Conservation (phyloP, 176 grass and related monocot genomes). For the Tillandsia fasciculata region DNA sequence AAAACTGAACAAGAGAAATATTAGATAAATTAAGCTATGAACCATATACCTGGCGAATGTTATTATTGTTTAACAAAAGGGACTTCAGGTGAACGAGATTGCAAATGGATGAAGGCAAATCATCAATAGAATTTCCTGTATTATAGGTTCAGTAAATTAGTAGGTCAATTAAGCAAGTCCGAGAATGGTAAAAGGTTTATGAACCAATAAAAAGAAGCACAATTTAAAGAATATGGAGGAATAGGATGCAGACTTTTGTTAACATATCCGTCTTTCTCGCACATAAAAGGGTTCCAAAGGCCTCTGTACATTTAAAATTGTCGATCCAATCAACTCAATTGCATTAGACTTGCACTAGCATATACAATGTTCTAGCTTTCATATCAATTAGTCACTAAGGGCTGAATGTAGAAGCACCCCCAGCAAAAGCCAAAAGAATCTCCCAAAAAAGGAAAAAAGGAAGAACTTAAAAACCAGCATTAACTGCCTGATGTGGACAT, state of each 20-base stretch:
- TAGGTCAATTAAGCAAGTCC: background rate
- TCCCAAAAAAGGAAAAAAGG: too few species aligned
- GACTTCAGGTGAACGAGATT: constrained; percentile 72
- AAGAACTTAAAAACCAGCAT: too few species aligned
- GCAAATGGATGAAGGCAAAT: constrained; percentile 60
- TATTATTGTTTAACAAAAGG: constrained; percentile 64
- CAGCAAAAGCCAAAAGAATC: too few species aligned
- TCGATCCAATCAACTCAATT: background rate
- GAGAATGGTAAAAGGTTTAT: background rate
- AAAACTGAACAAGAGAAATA: background rate
- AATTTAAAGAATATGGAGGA: background rate
- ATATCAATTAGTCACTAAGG: background rate
- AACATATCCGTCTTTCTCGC: too few species aligned
- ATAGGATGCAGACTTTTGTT: background rate
- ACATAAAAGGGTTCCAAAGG: too few species aligned
- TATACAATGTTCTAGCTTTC: background rate
- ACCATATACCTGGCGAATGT: constrained; percentile 55
- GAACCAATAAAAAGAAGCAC: background rate
- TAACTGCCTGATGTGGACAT: too few species aligned
- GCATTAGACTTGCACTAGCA: too few species aligned
- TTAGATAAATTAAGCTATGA: background rate
- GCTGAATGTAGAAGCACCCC: too few species aligned
- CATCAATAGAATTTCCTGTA: constrained; percentile 75
- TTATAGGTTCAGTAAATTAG: background rate
- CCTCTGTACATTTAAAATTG: too few species aligned